These are phyloP conservation scores for Cryptosporidium baileyi DNA, from an alignment of 169 alveolate genomes.

Conservation along the genomic window DNA sequence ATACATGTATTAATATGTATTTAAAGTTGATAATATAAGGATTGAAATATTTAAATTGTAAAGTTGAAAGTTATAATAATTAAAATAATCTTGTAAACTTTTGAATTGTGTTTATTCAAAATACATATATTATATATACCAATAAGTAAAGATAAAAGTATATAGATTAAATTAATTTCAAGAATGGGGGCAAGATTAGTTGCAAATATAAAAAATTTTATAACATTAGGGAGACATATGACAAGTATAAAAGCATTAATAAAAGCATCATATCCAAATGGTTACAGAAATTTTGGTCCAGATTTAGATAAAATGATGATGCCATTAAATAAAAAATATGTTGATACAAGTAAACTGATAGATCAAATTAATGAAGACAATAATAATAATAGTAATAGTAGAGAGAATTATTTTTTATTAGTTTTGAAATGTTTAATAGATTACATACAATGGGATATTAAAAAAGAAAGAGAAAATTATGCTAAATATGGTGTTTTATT, in stretches of 20 bases:
- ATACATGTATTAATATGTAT: too few relatives aligned
- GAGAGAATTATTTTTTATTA: constrained; percentile 13
- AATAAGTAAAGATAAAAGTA: too few relatives aligned
- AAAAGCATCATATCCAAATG: constrained; percentile 60
- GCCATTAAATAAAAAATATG: constrained; percentile 61
- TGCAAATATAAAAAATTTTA: constrained; percentile 24
- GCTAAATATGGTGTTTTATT: constrained; percentile 52
- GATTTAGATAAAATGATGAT: constrained; percentile 61
- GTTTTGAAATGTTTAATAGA: constrained; percentile 16
- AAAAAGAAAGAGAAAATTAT: constrained; percentile 56
- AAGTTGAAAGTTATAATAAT: too few relatives aligned
- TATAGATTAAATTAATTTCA: too few relatives aligned
- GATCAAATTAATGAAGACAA: constrained; percentile 16
- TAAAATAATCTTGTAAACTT: too few relatives aligned
- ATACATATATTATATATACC: too few relatives aligned
- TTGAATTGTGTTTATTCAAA: too few relatives aligned
- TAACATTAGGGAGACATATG: constrained; percentile 6
- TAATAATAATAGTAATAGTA: background rate
- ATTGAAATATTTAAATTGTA: too few relatives aligned
- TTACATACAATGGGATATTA: constrained; percentile 64
- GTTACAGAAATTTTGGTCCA: constrained; percentile 61
- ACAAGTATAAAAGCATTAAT: background rate
- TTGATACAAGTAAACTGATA: constrained; percentile 45
- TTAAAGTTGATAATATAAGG: too few relatives aligned
- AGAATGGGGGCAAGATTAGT: constrained; percentile 59